Conservation (phyloP, 2,329 filamentous ascomycete genomes). For the Fusarium pseudocircinatum region DNA sequence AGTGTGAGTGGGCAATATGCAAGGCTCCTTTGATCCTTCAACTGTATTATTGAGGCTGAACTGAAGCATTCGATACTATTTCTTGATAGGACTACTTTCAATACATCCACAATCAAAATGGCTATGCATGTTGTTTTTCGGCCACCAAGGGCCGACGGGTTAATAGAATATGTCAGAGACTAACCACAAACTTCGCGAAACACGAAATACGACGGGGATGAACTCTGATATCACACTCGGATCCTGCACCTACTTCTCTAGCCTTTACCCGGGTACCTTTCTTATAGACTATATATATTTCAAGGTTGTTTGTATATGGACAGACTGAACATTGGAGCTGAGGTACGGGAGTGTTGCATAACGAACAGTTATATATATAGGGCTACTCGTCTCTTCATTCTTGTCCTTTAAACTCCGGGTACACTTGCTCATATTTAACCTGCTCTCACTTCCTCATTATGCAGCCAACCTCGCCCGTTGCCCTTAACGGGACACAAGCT, state of each 20-base stretch:
- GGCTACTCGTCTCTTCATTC: background rate
- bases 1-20: conserved; percentile 12
- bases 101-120: background rate
- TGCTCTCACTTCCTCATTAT: background rate
- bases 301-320: background rate
- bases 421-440: background rate
- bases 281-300: background rate
- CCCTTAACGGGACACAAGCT: conserved; percentile 37
- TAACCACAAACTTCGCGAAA: background rate
- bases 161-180: background rate
- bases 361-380: background rate
- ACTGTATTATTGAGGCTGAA: background rate
- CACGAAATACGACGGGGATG: conserved; percentile 1
- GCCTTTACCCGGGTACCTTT: background rate
- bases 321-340: background rate
- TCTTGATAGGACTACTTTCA: background rate
- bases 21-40: conserved; percentile 6
- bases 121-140: background rate
- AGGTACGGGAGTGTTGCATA: conserved; percentile 2
- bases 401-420: background rate
- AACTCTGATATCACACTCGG: background rate
- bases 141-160: background rate
- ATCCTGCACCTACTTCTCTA: background rate
- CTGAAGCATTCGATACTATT: background rate
- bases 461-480: conserved; percentile 20